Conservation (phyloP, 1,139 yeast genomes). For the Suhomyces terraborum region DNA sequence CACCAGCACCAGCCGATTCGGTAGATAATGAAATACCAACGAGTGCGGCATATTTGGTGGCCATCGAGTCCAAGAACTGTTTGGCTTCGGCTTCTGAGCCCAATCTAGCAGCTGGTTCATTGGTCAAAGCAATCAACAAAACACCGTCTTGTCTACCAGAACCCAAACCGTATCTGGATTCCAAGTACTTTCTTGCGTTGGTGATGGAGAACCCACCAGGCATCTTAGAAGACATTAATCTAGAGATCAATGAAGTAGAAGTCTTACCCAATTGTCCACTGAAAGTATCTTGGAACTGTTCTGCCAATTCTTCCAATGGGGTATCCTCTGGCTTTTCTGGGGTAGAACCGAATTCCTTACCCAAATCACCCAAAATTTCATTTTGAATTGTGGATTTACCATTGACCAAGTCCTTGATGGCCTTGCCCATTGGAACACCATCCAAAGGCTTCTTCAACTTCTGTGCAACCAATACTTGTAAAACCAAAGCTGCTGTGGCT, state of each 20-base stretch:
- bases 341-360: slow-evolving; percentile 95
- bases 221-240: slow-evolving; percentile 95
- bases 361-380: slow-evolving; percentile 96
- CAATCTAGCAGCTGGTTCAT: slow-evolving; percentile 89
- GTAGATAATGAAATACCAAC: slow-evolving; percentile 78
- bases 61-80: slow-evolving; percentile 76
- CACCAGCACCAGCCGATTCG: slow-evolving; percentile 56
- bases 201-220: slow-evolving; percentile 98
- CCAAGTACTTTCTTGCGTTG: slow-evolving; percentile 86
- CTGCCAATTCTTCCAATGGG: slow-evolving; percentile 93
- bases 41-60: slow-evolving; percentile 80
- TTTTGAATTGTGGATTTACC: slow-evolving; percentile 98
- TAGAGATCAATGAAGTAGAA: slow-evolving; percentile 81
- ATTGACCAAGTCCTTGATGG: slow-evolving; percentile 94
- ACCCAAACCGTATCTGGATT: slow-evolving; percentile 88
- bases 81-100: slow-evolving; percentile 88
- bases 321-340: slow-evolving; percentile 99
- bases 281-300: slow-evolving; percentile 88
- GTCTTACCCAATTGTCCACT: slow-evolving; percentile 90
- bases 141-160: slow-evolving; percentile 93
- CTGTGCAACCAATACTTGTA: slow-evolving; percentile 92
- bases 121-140: slow-evolving; percentile 76
- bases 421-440: slow-evolving; percentile 83
- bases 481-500: slow-evolving; percentile 75
- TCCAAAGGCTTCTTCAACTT: slow-evolving; percentile 90